phyloP scores from a whole-genome alignment of 2,329 filamentous ascomycete species.

The Aspergillus fructus region DNA sequence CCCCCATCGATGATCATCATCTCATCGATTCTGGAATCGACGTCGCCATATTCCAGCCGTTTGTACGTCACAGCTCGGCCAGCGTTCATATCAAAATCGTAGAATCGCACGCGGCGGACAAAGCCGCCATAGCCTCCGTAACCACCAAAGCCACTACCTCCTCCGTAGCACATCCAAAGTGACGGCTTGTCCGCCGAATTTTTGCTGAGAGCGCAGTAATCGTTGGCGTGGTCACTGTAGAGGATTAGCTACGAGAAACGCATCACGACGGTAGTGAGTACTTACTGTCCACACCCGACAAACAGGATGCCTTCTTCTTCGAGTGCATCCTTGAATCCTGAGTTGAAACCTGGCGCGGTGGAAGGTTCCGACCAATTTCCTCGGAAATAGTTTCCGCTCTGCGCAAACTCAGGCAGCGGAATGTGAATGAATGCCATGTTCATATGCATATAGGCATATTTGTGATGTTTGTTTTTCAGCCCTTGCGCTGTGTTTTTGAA shows the following conservation, averaged over 20 bases:
- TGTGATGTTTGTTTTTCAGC: constrained; percentile 73
- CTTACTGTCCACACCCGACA: constrained; percentile 87
- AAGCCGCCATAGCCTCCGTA: constrained; percentile 90
- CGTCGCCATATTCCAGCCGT: constrained; percentile 68
- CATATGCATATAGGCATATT: constrained; percentile 91
- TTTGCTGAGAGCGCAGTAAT: constrained; percentile 79
- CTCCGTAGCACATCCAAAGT: constrained; percentile 98
- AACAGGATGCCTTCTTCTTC: constrained; percentile 81
- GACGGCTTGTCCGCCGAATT: constrained; percentile 59
- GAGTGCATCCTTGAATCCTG: constrained; percentile 86
- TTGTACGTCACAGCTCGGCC: constrained; percentile 91
- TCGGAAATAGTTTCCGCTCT: constrained; percentile 57
- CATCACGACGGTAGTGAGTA: constrained; percentile 20
- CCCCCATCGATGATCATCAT: constrained; percentile 63
- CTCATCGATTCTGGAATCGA: constrained; percentile 55
- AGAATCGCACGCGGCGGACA: constrained; percentile 79
- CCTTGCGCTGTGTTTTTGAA: constrained; percentile 75
- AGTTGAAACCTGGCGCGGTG: constrained; percentile 86
- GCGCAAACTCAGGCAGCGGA: constrained; percentile 82
- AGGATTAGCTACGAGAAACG: constrained; percentile 19
- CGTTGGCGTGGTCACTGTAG: constrained; percentile 84
- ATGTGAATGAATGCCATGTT: constrained; percentile 98
- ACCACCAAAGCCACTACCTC: constrained; percentile 86
- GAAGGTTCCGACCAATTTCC: constrained; percentile 80
- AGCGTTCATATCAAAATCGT: constrained; percentile 89